Percentiles rank a stretch among this genome's conserved stretches.
These are phyloP conservation scores for Hanseniaspora meyeri DNA, from an alignment of 805 yeast genomes.

Conservation along the genomic window DNA sequence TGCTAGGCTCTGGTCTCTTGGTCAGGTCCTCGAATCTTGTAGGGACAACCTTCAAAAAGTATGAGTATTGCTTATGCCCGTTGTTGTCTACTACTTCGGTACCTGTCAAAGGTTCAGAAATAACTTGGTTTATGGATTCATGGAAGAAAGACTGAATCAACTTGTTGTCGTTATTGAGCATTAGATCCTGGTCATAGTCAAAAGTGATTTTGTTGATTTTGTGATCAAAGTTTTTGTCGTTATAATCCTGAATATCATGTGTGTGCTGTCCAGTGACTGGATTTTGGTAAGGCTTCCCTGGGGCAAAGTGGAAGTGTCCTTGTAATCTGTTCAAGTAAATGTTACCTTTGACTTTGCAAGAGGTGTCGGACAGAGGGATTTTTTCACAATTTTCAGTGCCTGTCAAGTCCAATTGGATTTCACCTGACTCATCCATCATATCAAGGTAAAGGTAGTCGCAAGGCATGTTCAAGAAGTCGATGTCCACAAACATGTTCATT, in stretches of 20 bases:
- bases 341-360: slow-evolving; percentile 67
- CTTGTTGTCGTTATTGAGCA: slow-evolving; percentile 19
- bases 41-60: slow-evolving; percentile 80
- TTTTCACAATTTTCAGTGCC: slow-evolving; percentile 20
- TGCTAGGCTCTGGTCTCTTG: slow-evolving; percentile 14
- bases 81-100: slow-evolving; percentile 28
- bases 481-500: slow-evolving; percentile 67
- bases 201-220: slow-evolving; percentile 68
- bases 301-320: slow-evolving; percentile 91
- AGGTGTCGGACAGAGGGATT: not conserved
- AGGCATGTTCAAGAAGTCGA: slow-evolving; percentile 74
- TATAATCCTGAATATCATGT: slow-evolving; percentile 60
- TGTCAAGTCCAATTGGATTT: slow-evolving; percentile 59
- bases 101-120: slow-evolving; percentile 61
- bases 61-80: slow-evolving; percentile 56
- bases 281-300: slow-evolving; percentile 63
- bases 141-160: slow-evolving; percentile 4
- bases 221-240: slow-evolving; percentile 65
- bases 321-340: slow-evolving; percentile 72
- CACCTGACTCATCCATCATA: slow-evolving; percentile 81
- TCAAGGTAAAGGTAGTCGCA: slow-evolving; percentile 75
- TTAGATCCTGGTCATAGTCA: slow-evolving; percentile 44
- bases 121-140: slow-evolving; percentile 23
- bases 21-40: slow-evolving; percentile 62
- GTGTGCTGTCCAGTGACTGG: slow-evolving; percentile 39